Percentiles rank a stretch among this genome's conserved stretches.
Conservation (phyloP, 257 asterid genomes). For the Nemophila menziesii region DNA sequence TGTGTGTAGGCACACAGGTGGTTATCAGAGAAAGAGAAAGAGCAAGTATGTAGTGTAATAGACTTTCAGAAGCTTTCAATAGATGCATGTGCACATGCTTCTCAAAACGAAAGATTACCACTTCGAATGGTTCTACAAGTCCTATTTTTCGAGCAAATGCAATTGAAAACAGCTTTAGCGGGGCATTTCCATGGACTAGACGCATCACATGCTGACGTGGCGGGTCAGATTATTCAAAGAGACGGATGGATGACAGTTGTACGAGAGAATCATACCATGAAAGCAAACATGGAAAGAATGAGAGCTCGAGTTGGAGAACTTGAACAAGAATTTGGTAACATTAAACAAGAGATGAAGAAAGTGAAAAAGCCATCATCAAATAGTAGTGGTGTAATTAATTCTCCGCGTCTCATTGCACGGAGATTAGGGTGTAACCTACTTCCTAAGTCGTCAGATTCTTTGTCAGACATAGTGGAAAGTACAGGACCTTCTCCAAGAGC, state of each 20-base stretch:
- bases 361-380: constrained; percentile 64
- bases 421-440: constrained; percentile 46
- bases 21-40: constrained; percentile 71
- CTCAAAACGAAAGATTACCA: constrained; percentile 82
- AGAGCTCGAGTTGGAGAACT: constrained; percentile 76
- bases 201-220: constrained; percentile 49
- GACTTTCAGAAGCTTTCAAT: constrained; percentile 88
- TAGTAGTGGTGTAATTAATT: constrained; percentile 44
- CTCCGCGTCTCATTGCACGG: constrained; percentile 43
- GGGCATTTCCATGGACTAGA: constrained; percentile 64
- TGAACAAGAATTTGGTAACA: constrained; percentile 68
- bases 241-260: constrained; percentile 83
- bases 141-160: constrained; percentile 91
- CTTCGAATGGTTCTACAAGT: constrained; percentile 83
- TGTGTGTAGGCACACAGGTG: constrained; percentile 75
- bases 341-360: constrained; percentile 73
- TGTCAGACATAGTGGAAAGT: constrained; percentile 45
- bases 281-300: constrained; percentile 80
- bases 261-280: constrained; percentile 72
- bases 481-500: constrained; percentile 47
- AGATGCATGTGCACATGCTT: constrained; percentile 97
- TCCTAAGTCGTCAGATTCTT: constrained; percentile 44
- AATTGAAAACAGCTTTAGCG: constrained; percentile 69
- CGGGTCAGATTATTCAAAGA: constrained; percentile 48
- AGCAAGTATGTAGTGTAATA: constrained; percentile 61